phyloP scores from a whole-genome alignment of 441 rosid species.

The Pelargonium citronellum region DNA sequence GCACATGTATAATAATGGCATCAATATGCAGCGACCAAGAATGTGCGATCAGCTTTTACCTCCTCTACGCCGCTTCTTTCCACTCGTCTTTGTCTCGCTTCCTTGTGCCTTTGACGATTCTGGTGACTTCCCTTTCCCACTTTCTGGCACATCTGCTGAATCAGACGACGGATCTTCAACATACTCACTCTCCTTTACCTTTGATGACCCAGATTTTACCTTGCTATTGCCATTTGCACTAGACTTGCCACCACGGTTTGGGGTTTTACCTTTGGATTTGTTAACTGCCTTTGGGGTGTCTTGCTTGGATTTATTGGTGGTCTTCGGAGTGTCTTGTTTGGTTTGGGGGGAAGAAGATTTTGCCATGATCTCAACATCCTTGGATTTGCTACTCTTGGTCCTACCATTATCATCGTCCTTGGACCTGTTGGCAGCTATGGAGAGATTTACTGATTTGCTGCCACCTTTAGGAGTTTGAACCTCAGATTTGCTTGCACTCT shows the following conservation, averaged over 20 bases:
- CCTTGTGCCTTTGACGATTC: constrained; percentile 45
- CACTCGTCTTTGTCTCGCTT: constrained; percentile 44
- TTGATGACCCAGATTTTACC: constrained; percentile 47
- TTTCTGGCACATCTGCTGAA: constrained; percentile 38
- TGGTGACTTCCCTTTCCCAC: constrained; percentile 35
- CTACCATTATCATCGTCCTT: not conserved
- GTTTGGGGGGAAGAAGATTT: constrained; percentile 34
- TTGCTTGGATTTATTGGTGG: constrained; percentile 42
- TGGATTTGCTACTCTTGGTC: constrained; percentile 33
- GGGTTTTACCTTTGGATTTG: constrained; percentile 32
- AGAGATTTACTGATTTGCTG: constrained; percentile 27
- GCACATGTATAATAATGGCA: too few species aligned
- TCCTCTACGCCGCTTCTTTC: constrained; percentile 61
- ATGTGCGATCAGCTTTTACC: constrained; percentile 13
- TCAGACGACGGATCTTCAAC: constrained; percentile 40
- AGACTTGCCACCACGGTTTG: constrained; percentile 40
- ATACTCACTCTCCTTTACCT: constrained; percentile 47
- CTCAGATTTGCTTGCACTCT: constrained; percentile 34
- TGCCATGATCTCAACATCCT: constrained; percentile 38
- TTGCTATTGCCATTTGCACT: constrained; percentile 38
- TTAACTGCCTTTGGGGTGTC: constrained; percentile 38
- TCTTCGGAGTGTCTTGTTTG: constrained; percentile 38
- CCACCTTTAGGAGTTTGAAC: constrained; percentile 34
- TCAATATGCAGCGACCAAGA: too few species aligned
- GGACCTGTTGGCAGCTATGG: not conserved